Conservation (phyloP, 805 yeast genomes). For the Yarrowia hollandica region DNA sequence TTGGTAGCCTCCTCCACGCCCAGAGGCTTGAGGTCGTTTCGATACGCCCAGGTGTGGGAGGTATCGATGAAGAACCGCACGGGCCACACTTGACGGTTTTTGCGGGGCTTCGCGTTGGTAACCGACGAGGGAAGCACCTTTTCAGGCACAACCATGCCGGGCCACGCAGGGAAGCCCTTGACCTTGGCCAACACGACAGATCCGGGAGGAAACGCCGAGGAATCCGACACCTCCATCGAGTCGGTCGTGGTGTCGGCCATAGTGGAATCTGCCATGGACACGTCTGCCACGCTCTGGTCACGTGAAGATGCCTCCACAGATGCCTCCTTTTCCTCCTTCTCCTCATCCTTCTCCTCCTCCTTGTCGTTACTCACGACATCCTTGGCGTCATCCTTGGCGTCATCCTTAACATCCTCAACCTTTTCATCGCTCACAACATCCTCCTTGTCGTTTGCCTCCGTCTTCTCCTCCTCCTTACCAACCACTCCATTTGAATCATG, state of each 20-base stretch:
- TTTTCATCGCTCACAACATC: neutral
- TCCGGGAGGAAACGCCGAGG: constrained; percentile 48
- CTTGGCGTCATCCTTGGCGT: neutral
- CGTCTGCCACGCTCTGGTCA: constrained; percentile 3
- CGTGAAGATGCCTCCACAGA: neutral
- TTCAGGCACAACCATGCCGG: constrained; percentile 58
- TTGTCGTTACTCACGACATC: neutral
- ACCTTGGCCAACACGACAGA: constrained; percentile 71
- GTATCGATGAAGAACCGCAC: constrained; percentile 74
- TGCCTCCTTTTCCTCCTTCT: neutral
- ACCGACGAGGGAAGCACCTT: constrained; percentile 34
- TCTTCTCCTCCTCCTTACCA: neutral
- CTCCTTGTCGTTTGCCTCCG: neutral
- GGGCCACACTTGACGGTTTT: constrained; percentile 51
- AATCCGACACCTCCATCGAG: neutral
- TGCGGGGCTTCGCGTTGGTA: constrained; percentile 40
- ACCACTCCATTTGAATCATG: too few species aligned
- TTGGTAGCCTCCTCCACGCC: constrained; percentile 46
- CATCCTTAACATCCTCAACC: neutral
- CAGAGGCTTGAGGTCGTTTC: constrained; percentile 53
- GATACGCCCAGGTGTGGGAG: constrained; percentile 66
- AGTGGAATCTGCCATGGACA: neutral
- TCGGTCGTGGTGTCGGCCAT: neutral
- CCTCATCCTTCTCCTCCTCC: neutral
- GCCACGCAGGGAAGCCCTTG: constrained; percentile 90